Percentiles rank a stretch among this genome's conserved stretches.
Evolutionary conservation across 1,284 basidiomycete species (phyloP).

Genomic region (Cryptococcus sp.): DNA sequence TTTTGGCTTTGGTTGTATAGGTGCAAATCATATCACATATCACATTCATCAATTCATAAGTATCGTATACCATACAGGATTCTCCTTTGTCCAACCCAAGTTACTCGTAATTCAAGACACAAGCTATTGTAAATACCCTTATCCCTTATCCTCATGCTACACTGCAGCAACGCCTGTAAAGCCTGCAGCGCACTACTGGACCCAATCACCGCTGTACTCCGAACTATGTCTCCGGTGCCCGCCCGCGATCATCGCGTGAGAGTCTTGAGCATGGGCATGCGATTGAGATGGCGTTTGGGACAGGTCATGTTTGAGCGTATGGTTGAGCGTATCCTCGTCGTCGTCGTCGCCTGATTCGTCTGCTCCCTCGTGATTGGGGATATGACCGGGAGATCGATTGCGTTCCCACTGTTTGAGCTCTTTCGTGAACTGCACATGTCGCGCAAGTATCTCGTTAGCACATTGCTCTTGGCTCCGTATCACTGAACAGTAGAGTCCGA

Average conservation of each 20-base stretch:
- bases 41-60: no score
- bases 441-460: neutral
- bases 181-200: slow-evolving; percentile 17
- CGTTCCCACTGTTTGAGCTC: slow-evolving; percentile 52
- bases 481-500: no score
- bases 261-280: neutral
- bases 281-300: neutral
- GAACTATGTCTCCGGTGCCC: slow-evolving; percentile 32
- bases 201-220: slow-evolving; percentile 40
- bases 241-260: slow-evolving; percentile 2
- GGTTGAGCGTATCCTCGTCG: slow-evolving; percentile 18
- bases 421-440: slow-evolving; percentile 42
- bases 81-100: no score
- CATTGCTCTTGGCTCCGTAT: no score
- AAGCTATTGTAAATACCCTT: no score
- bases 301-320: neutral
- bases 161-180: no score
- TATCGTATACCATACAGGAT: no score
- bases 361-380: neutral
- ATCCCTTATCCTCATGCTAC: no score
- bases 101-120: no score
- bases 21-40: no score
- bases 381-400: slow-evolving; percentile 35
- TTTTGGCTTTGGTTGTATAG: no score
- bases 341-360: slow-evolving; percentile 9